Conservation (phyloP, 306 rosid genomes). For the Nissolia schottii region DNA sequence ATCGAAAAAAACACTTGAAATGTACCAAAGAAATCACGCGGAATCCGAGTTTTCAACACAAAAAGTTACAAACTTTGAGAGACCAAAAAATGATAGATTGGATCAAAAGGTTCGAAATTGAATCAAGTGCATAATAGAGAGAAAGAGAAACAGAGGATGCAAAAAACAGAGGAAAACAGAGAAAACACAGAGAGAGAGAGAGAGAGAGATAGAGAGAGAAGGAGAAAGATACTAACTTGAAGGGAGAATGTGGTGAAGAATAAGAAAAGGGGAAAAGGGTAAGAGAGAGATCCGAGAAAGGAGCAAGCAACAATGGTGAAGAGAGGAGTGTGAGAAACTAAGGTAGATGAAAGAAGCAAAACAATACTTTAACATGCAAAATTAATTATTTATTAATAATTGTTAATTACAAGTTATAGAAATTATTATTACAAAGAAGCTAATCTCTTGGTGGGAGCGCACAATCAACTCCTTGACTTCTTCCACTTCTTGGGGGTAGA, state of each 20-base stretch:
- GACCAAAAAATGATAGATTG: slow-evolving; percentile 26
- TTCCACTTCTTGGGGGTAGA: not conserved
- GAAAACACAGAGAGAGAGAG: not conserved
- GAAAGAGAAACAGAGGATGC: not conserved
- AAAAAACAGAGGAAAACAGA: not conserved
- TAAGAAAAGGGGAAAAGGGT: not conserved
- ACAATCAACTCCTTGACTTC: not conserved
- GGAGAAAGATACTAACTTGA: slow-evolving; percentile 15
- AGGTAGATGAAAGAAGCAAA: not conserved
- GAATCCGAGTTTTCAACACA: not conserved
- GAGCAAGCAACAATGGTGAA: slow-evolving; percentile 8
- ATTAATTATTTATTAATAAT: not conserved
- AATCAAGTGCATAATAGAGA: not conserved
- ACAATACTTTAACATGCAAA: not conserved
- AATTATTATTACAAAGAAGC: no score
- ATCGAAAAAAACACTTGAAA: not conserved
- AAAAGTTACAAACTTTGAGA: not conserved
- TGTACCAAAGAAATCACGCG: not conserved
- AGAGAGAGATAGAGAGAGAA: not conserved
- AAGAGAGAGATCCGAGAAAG: slow-evolving; percentile 32
- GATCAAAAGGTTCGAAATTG: slow-evolving; percentile 11
- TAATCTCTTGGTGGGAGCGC: not conserved
- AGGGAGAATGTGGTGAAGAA: slow-evolving; percentile 10
- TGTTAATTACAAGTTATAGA: no score
- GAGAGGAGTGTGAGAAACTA: not conserved